Evolutionary conservation across 2,329 filamentous ascomycete genomes (phyloP).

Genomic region (Amauroascus verrucosus): DNA sequence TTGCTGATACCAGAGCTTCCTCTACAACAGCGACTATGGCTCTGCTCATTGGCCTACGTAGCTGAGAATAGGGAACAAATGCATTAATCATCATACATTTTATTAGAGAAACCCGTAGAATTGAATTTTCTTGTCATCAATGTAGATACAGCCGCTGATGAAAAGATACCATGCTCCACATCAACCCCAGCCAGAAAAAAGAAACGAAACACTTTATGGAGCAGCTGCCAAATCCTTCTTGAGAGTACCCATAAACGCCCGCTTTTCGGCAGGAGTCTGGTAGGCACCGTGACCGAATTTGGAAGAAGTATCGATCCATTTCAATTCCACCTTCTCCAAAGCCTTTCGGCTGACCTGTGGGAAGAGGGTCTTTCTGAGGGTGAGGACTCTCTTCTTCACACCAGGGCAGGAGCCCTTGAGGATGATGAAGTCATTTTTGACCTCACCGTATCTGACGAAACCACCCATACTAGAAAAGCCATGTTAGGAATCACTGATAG

Average conservation of each 20-base stretch:
- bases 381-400: conserved; percentile 99
- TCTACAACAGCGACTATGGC: background rate
- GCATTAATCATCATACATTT: conserved; percentile 9
- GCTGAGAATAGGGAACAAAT: background rate
- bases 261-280: conserved; percentile 98
- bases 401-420: conserved; percentile 96
- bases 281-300: conserved; percentile 99
- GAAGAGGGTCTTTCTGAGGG: conserved; percentile 98
- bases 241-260: conserved; percentile 92
- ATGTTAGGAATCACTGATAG: conserved; percentile 28
- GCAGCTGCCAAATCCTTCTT: conserved; percentile 78
- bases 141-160: conserved; percentile 11
- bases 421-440: conserved; percentile 98
- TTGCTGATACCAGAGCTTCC: no score
- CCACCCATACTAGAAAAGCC: conserved; percentile 69
- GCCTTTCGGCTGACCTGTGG: conserved; percentile 89
- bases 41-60: background rate
- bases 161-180: conserved; percentile 13
- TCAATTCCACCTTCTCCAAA: conserved; percentile 98
- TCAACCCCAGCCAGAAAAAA: conserved; percentile 10
- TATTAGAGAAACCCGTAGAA: conserved; percentile 9
- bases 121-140: conserved; percentile 11
- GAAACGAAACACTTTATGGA: conserved; percentile 3
- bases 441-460: conserved; percentile 97
- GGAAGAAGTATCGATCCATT: conserved; percentile 99